Evolutionary conservation across 2,329 filamentous ascomycete genomes (phyloP), one percentile per base, ranked within the genome.

Genomic region (Cladophialophora chaetospira): DNA sequence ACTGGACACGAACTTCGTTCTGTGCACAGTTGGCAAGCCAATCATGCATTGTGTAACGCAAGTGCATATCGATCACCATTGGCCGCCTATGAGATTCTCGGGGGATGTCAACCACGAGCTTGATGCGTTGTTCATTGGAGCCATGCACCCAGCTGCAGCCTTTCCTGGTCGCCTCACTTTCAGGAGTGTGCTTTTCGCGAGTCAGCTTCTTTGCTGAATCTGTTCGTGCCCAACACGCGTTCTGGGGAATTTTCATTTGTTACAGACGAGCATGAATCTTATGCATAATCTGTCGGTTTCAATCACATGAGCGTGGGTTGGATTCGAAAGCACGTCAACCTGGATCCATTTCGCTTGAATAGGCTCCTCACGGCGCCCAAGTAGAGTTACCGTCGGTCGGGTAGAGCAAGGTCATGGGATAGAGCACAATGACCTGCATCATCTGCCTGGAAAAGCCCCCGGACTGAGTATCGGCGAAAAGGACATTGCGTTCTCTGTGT

Each of bases 91-190:
- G 36, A 47, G 35, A 23, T 33, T 36, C 21, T 21, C 21, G 25
- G 13, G 29, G 26, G 45, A 44, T 15, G n/a, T n/a, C n/a, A n/a
- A n/a, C n/a, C n/a, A n/a, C n/a, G 26, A 21, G 3, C 21, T 2
- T 25, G 19, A 23, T 26, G 10, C 29, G 29, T 15, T 25, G 45
- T 40, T 48, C 35, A 60, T 60, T 60, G 53, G 58, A 21, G 21
- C 5, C 44, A 23, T 44, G 36, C 40, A 26, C 4, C 29, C 11
- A 9, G 13, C 33, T 45, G 46, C 31, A 25, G 1, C 33, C 26
- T 23, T 50, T 47, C 25, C 31, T 57, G 58, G 58, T 31, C 50
- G 58, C 58, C 58, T 60, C 58, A 60, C 58, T 60, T 60, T 60
- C 19, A 23, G 21, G n/a, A 33, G 17, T 11, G 19, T 19, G 25